Evolutionary conservation across 2,329 filamentous ascomycete genomes (phyloP), one percentile per base, ranked within the genome.

Genomic region (Hymenoscyphus infarciens): DNA sequence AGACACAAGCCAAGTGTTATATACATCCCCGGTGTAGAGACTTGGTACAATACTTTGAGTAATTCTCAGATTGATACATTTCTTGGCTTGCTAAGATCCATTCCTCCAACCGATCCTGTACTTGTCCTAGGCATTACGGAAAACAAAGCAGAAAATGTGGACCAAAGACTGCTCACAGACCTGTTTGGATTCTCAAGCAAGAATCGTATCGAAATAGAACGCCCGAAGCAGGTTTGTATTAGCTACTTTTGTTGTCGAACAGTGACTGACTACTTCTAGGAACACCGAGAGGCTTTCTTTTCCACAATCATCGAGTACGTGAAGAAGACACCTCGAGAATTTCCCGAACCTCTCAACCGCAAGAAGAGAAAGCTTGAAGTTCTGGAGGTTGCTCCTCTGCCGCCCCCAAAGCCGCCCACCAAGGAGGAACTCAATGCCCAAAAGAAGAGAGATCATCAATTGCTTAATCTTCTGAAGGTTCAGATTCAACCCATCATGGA

Each of bases 1-100:
- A 87, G 93, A 42, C 92, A 97, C 74, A 97, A 97, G 75, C 95
- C 95, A 0, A 96, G 92, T 74, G 91, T 98, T 42, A 95, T 99
- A 59, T 98, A 93, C 76, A 90, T 99, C 53, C 94, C 95, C 1
- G 89, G 92, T 68, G 85, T 98, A 57, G 90, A 97, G 68, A 84
- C 88, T 7, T 99, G 95, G 95, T 94, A 92, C 73, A 68, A 70
- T 19, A 82, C 81, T 29, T 72, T 88, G 19, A 73, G 75, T n/a
- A 78, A 79, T 7, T 87, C 90, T 0, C 85, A 88, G 2, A 85
- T 96, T 61, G 87, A 88, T 38, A 95, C 92, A 0, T 97, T 99
- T 75, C 82, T 88, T 64, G 88, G 90, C 8, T 86, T 98, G 75
- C 77, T 99, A 39, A 86, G 87, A 68, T 89, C 89, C 2, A 87